Percentiles rank a stretch among this genome's conserved stretches.
phyloP scores from a whole-genome alignment of 768 basidiomycete genomes.

The Tricholoma furcatifolium region DNA sequence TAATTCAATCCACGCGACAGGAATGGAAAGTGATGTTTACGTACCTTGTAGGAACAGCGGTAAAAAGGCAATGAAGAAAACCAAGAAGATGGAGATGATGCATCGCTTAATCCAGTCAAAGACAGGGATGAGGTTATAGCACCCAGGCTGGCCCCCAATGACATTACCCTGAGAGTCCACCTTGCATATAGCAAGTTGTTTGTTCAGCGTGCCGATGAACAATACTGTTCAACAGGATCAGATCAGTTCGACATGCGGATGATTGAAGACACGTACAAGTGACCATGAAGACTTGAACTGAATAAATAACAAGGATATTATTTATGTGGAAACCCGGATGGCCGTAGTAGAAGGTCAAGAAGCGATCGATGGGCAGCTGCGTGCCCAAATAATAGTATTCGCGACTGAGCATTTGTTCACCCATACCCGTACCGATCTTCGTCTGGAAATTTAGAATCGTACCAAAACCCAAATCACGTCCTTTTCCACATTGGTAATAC shows the following conservation, averaged over 20 bases:
- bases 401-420: constrained; percentile 98
- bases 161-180: constrained; percentile 80
- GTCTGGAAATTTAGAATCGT: constrained; percentile 99
- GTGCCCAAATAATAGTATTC: constrained; percentile 99
- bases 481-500: constrained; percentile 99
- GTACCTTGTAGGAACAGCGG: constrained; percentile 94
- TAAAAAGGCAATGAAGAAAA: constrained; percentile 97
- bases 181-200: constrained; percentile 85
- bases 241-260: not conserved
- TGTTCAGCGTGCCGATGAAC: constrained; percentile 96
- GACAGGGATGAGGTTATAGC: constrained; percentile 95
- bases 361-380: constrained; percentile 95
- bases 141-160: constrained; percentile 83
- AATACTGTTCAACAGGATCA: constrained; percentile 31
- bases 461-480: constrained; percentile 98
- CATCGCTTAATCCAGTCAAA: constrained; percentile 98
- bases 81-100: constrained; percentile 96
- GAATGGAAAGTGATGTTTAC: constrained; percentile 16
- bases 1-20: not conserved
- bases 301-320: constrained; percentile 98
- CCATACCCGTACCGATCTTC: constrained; percentile 99
- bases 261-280: constrained; percentile 58
- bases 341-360: constrained; percentile 99
- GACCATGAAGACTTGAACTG: constrained; percentile 97
- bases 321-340: constrained; percentile 99